Evolutionary conservation across 495 filamentous ascomycete genomes (phyloP), one percentile per base, ranked within the genome.

Genomic region (Penicillium chermesinum): DNA sequence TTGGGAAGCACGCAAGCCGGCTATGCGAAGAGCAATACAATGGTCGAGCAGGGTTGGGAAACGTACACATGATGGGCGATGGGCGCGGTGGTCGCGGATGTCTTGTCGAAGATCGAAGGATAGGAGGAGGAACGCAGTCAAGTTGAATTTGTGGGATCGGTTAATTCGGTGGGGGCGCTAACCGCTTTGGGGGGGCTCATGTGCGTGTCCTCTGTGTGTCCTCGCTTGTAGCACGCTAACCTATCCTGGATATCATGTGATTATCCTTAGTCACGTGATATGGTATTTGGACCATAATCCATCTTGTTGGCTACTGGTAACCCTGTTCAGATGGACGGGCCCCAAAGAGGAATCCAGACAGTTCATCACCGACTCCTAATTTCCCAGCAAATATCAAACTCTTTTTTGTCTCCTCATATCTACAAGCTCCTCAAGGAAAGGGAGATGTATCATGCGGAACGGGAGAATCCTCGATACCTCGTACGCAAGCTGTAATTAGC

Each of bases 61-160:
- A 78, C 76, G 65, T 78, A 80, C 76, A 80, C 76, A 80, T 80
- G 71, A 75, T 78, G 71, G 74, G 72, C 67, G 70, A 71, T 71
- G 66, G 59, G 67, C 66, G 70, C 64, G 64, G 57, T 57, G 59
- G 45, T 59, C 65, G 66, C 66, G 67, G 67, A 65, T 69, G 56
- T 46, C 45, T 66, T 73, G 70, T 71, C 70, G 70, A 70, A 63
- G 58, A 71, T 67, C 64, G 61, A 62, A 69, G 65, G 61, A 59
- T 63, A 60, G 58, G 48, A 64, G 61, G 61, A 67, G 65, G 64
- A 66, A 53, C 63, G 58, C 53, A 69, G 52, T 58, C 56, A 67
- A 59, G 63, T 62, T 64, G 42, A 50, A 61, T 62, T 71, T 73
- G 70, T 73, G 70, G 67, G 70, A 71, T 73, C 64, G 66, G 69